Evolutionary conservation across 2,329 filamentous ascomycete species (phyloP), one percentile per base, ranked within the genome.

Genomic region (Shiraia bambusicola): DNA sequence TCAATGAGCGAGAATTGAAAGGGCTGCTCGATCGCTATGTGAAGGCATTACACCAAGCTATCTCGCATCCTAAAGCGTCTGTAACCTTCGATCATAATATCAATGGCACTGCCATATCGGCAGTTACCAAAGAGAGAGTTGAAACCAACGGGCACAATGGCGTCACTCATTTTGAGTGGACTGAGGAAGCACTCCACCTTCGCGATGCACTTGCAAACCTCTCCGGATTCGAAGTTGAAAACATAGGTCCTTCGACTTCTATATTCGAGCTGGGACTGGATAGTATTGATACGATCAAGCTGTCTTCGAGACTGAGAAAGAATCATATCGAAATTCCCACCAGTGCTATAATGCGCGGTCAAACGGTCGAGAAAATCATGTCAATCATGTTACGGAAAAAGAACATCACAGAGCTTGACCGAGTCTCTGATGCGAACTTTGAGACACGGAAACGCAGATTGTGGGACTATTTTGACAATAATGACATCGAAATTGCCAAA

Each of bases 231-330:
- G 61, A 77, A 0, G 61, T 68, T 3, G 63, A 74, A 2, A 68
- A 76, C 0, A 71, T 95, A 27, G 64, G 70, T 2, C 77, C 80
- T 37, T 67, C 73, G 6, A 81, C 81, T 0, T 85, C 85, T 0
- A 80, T 96, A 9, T 83, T 94, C 28, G 83, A 92, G 54, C 76
- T 96, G 24, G 91, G 91, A 0, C 76, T 96, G 6, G 92, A 96
- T 71, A 95, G 91, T 58, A 94, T 96, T 43, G 91, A 96, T 66
- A 80, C 86, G 2, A 92, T 96, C 65, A 94, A 89, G 56, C 72
- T 96, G 0, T 86, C 87, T 0, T 83, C 88, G 0, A 78, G 82
- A 38, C 73, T 95, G 2, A 86, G 79, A 49, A 79, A 76, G 31
- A 67, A 69, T 4, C 78, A 77, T 0, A 70, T 93, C 14, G 61